Evolutionary conservation across 2,329 filamentous ascomycete genomes (phyloP), one percentile per base, ranked within the genome.

Genomic region (Epichloe sp.): DNA sequence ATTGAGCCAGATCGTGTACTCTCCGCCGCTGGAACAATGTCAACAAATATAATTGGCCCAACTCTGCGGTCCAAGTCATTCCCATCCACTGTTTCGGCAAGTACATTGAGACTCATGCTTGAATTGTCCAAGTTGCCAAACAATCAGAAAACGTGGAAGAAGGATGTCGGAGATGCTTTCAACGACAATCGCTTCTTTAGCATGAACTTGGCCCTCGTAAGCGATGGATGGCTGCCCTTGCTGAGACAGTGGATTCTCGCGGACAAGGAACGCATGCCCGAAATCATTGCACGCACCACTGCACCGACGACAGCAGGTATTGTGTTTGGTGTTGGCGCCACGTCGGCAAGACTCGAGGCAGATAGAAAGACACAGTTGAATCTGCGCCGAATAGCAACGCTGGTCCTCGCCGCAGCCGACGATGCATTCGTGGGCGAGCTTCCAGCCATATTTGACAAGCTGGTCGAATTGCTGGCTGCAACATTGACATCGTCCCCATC

Each of bases 311-410:
- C 90, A 14, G 93, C 94, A 0, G 93, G 93, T 8, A 94, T 98
- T 58, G 91, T 98, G 64, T 98, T 98, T 62, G 93, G 93, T n/a
- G 93, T 98, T 0, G 94, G 94, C 11, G 93, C 93, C 6, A 89
- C 88, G 21, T 94, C 90, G 43, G 93, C 93, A 37, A 79, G 93
- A 53, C 78, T 94, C n/a, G 93, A 98, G 68, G 89, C 94, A 5
- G 93, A 98, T 66, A 84, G 90, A 52, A 93, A 85, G 68, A 89
- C 90, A 1, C 91, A 97, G 67, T 77, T 95, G 34, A 95, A 89
- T 56, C 77, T 98, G 17, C 85, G 90, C 12, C 80, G 93, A 45
- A 81, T 94, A 45, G 82, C 89, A 4, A 76, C 89, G 1, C 73
- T 98, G 11, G 71, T 97, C 15, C 75, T 97, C 5, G 85, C 89